Evolutionary conservation across 768 basidiomycete genomes (phyloP).

Genomic region (Symmetrospora coprosmae): DNA sequence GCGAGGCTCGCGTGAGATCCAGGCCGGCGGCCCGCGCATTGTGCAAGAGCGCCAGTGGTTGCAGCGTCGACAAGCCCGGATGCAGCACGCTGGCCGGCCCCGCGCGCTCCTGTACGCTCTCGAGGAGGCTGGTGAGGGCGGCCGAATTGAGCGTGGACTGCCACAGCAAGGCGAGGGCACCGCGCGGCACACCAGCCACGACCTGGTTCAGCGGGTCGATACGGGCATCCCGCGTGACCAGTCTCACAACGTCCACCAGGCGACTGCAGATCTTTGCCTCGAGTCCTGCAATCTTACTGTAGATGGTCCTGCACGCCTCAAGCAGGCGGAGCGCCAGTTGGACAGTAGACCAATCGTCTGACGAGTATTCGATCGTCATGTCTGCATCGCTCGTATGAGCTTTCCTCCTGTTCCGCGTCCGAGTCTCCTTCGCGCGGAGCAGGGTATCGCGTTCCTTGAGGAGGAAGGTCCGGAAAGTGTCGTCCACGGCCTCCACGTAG

Average conservation of each 20-base stretch:
- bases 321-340: conserved; percentile 70
- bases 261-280: conserved; percentile 54
- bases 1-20: conserved; percentile 44
- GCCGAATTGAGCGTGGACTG: conserved; percentile 73
- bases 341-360: conserved; percentile 76
- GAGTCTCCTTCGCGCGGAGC: conserved; percentile 40
- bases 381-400: background rate
- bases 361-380: conserved; percentile 53
- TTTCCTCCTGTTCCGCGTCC: background rate
- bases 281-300: conserved; percentile 53
- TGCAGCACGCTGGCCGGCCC: background rate
- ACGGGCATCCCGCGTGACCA: conserved; percentile 48
- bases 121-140: conserved; percentile 54
- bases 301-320: conserved; percentile 59
- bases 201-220: conserved; percentile 47
- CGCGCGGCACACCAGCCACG: conserved; percentile 48
- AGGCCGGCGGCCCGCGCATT: conserved; percentile 22
- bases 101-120: conserved; percentile 33
- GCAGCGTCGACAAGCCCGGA: background rate
- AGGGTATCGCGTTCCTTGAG: conserved; percentile 20
- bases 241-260: conserved; percentile 49
- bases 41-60: conserved; percentile 25
- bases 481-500: conserved; percentile 60
- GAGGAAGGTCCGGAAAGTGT: conserved; percentile 56
- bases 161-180: conserved; percentile 54